phyloP scores from a whole-genome alignment of 2,329 filamentous ascomycete genomes.

The Cladosporium sp. region DNA sequence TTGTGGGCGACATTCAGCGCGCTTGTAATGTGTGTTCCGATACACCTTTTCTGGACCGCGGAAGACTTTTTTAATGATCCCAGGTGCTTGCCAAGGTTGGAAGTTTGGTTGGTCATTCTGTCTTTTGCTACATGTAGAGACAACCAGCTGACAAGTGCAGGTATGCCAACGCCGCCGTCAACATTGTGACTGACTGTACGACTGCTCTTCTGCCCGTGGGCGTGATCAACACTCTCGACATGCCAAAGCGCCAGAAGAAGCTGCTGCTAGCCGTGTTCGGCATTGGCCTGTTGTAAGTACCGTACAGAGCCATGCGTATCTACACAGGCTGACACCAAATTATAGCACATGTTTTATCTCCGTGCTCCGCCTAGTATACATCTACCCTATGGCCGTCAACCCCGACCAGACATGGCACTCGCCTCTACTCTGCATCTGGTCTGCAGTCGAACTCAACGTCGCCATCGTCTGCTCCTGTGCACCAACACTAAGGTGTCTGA shows the following conservation, averaged over 20 bases:
- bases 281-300: constrained; percentile 29
- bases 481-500: constrained; percentile 6
- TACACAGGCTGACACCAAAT: constrained; percentile 15
- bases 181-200: constrained; percentile 18
- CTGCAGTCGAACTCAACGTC: constrained; percentile 16
- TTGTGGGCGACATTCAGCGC: constrained; percentile 20
- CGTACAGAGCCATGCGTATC: not conserved
- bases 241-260: constrained; percentile 35
- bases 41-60: constrained; percentile 19
- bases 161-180: constrained; percentile 20
- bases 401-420: constrained; percentile 18
- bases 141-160: not conserved
- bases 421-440: constrained; percentile 17
- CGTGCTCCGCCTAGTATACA: constrained; percentile 34
- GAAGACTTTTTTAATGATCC: constrained; percentile 15
- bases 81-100: constrained; percentile 17
- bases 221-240: constrained; percentile 36
- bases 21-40: constrained; percentile 19
- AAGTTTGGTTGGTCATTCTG: constrained; percentile 12
- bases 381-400: constrained; percentile 26
- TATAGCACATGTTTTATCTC: constrained; percentile 34
- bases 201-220: constrained; percentile 35
- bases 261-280: constrained; percentile 38
- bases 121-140: too few species aligned
- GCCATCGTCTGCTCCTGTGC: constrained; percentile 19